A percentile compares a stretch with the other conserved stretches of the same genome.
Evolutionary conservation across 495 filamentous ascomycete genomes (phyloP).

Genomic region (Lophiostoma macrostomum): DNA sequence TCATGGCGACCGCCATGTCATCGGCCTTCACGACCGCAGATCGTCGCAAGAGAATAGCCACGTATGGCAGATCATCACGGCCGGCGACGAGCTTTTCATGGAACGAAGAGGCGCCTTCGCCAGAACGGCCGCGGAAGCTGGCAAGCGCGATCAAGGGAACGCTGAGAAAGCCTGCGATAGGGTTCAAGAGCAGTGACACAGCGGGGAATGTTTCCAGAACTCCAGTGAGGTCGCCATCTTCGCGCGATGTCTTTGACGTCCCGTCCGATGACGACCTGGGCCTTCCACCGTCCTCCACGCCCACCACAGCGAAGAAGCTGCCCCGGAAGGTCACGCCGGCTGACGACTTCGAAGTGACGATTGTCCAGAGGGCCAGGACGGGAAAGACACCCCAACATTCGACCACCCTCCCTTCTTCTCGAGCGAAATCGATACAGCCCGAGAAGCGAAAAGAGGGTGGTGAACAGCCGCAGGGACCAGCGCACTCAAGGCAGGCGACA

Average conservation of each 20-base stretch:
- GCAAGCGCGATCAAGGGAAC: neutral
- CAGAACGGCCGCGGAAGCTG: conserved; percentile 25
- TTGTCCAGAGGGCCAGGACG: too few species aligned
- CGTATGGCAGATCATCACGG: conserved; percentile 35
- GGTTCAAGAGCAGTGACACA: neutral
- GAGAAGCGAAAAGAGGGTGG: neutral
- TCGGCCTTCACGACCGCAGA: conserved; percentile 18
- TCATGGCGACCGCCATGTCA: conserved; percentile 24
- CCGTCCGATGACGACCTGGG: conserved; percentile 43
- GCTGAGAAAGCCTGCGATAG: conserved; percentile 1
- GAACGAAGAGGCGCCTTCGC: conserved; percentile 19
- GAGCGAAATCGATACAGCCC: conserved; percentile 1
- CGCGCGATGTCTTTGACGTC: conserved; percentile 31
- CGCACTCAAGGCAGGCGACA: neutral
- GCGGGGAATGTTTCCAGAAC: neutral
- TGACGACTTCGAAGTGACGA: conserved; percentile 37
- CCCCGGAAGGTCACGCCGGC: neutral
- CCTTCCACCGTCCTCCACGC: neutral
- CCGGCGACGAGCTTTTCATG: neutral
- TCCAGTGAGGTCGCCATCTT: neutral
- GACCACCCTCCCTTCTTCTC: neutral
- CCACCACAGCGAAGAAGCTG: neutral
- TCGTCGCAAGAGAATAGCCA: conserved; percentile 27
- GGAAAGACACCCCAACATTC: neutral
- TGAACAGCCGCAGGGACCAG: neutral